Percentiles rank a stretch among this genome's conserved stretches.
phyloP scores from a whole-genome alignment of 345 rosid species.

The Toxicodendron radicans region DNA sequence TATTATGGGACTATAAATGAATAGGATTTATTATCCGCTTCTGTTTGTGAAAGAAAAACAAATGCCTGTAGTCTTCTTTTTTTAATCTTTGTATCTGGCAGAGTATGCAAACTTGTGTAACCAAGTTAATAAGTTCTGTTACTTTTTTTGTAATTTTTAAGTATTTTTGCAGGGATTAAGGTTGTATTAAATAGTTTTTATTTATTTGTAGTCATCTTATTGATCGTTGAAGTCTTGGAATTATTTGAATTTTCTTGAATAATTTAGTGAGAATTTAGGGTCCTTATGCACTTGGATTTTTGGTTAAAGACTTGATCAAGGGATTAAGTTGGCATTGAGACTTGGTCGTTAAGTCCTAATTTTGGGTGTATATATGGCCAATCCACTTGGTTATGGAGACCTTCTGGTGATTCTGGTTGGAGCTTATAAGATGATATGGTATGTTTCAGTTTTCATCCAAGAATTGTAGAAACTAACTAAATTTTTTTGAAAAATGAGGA shows the following conservation, averaged over 20 bases:
- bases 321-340: not conserved
- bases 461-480: not conserved
- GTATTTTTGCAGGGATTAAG: not conserved
- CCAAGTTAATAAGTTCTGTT: conserved; percentile 4
- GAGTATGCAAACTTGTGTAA: conserved; percentile 16
- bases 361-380: not conserved
- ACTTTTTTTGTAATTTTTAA: not conserved
- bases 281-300: not conserved
- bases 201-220: not conserved
- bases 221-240: not conserved
- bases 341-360: not conserved
- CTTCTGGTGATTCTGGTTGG: not conserved
- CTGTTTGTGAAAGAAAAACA: conserved; percentile 29
- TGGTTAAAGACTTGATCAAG: not conserved
- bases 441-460: not conserved
- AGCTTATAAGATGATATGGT: not conserved
- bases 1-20: conserved; percentile 31
- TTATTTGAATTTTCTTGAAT: not conserved
- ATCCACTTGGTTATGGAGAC: not conserved
- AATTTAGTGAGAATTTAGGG: not conserved
- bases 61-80: conserved; percentile 18
- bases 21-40: conserved; percentile 18
- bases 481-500: not conserved
- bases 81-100: conserved; percentile 15
- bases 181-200: not conserved